phyloP scores from a whole-genome alignment of 106 monocot genomes.

The Dendrobium officinale region DNA sequence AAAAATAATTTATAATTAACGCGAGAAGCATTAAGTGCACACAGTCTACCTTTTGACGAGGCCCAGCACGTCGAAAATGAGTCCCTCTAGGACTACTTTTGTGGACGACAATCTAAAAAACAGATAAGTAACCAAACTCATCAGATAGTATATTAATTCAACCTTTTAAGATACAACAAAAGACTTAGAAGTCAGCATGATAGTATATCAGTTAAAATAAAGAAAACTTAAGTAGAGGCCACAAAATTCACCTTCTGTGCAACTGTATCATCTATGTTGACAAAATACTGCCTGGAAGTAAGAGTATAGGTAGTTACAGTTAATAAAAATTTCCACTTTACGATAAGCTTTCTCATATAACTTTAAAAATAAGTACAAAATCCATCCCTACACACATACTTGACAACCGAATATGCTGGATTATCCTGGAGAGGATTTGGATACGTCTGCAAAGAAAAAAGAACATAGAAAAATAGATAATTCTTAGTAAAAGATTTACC shows the following conservation, averaged over 20 bases:
- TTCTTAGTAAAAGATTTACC: background rate
- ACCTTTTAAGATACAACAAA: background rate
- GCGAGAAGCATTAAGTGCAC: background rate
- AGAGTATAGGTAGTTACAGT: background rate
- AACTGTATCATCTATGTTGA: slow-evolving; percentile 76
- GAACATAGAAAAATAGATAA: background rate
- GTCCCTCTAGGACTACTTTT: slow-evolving; percentile 55
- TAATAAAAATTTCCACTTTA: background rate
- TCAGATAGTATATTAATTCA: background rate
- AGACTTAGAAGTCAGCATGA: background rate
- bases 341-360: background rate
- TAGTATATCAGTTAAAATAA: background rate
- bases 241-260: slow-evolving; percentile 44
- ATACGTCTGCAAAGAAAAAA: slow-evolving; percentile 42
- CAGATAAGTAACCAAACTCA: background rate
- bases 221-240: slow-evolving; percentile 2
- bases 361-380: background rate
- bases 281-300: slow-evolving; percentile 77
- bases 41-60: slow-evolving; percentile 66
- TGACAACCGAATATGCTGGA: slow-evolving; percentile 85
- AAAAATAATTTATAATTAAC: background rate
- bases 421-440: slow-evolving; percentile 87
- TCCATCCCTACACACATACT: slow-evolving; percentile 33
- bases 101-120: slow-evolving; percentile 69
- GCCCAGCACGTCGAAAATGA: slow-evolving; percentile 82